Base-by-base conservation (phyloP, 2,329 filamentous ascomycete genomes). In the Coccinonectria pachysandricola region DNA sequence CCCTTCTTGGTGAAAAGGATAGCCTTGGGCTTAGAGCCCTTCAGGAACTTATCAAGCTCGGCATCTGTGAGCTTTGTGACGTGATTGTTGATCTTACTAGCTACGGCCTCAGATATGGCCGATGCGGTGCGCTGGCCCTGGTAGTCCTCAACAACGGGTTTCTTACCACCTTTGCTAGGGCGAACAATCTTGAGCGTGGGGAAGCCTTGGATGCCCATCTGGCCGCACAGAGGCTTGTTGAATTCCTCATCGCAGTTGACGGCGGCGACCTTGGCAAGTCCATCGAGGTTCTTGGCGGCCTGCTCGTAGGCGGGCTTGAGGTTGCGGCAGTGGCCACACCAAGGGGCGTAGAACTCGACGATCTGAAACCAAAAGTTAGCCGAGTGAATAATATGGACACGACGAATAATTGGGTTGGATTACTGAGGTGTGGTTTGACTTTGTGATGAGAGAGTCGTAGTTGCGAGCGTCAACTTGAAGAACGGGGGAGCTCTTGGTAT, bases 251-350 rank as follows among this genome's bases (percentile, higher is more conserved):
- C 88, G 56, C 91, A 98, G 57, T 98, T 82, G 39, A 98, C 67
- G 29, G 92, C 91, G 24, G 85, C 91, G 21, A 98, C 88, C 48
- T 94, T 92, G 45, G 86, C 91, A 9, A 96, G 69, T 9, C 91
- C 91, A n/a, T 80, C 73, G 32, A 98, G 78, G 45, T 77, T 85
- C 47, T 79, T 81, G 43, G 91, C 91, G 2, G 79, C 87, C 57
- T 94, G 94, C 57, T 96, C 88, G 59, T 91, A 98, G 22, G 84
- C 83, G 3, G 87, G 88, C 60, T 95, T 87, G 48, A 98, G 79
- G 59, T 81, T 95, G 60, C 94, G 72, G 64, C 91, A 98, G 60
- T 96, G 91, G 21, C 88, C 91, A 49, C 91, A 96, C 88, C 88
- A 96, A 13, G 88, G 88, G 7, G 88, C 88, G 50, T 94, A 96